These are phyloP conservation scores for Aureobasidium sp. DNA, from an alignment of 2,329 filamentous ascomycete genomes.

Conservation along the genomic window DNA sequence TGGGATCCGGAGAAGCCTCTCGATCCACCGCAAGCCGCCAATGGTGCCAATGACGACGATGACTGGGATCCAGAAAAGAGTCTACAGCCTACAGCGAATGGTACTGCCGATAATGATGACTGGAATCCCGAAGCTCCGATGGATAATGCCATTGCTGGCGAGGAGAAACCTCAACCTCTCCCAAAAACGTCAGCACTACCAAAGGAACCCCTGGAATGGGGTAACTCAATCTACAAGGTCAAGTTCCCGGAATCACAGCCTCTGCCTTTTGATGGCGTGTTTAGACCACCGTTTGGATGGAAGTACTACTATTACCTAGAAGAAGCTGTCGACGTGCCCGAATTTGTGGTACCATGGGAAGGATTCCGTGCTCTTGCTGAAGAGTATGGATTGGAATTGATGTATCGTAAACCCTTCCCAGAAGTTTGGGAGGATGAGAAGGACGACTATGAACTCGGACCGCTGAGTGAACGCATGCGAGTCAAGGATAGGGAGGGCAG, in stretches of 20 bases:
- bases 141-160: constrained; percentile 24
- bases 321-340: constrained; percentile 92
- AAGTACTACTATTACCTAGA: constrained; percentile 96
- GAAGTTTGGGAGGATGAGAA: constrained; percentile 92
- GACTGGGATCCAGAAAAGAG: constrained; percentile 36
- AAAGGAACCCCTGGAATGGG: constrained; percentile 62
- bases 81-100: constrained; percentile 29
- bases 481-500: constrained; percentile 64
- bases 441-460: constrained; percentile 70
- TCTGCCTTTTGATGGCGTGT: constrained; percentile 70
- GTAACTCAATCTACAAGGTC: constrained; percentile 87
- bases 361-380: constrained; percentile 92
- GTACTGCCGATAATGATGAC: constrained; percentile 16
- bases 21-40: constrained; percentile 17
- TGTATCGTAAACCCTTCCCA: constrained; percentile 84
- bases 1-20: constrained; percentile 25
- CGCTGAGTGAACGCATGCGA: constrained; percentile 90
- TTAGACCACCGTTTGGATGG: constrained; percentile 93
- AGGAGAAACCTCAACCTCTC: constrained; percentile 14
- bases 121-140: constrained; percentile 28
- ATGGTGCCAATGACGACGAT: constrained; percentile 23
- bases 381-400: constrained; percentile 91
- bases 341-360: constrained; percentile 98
- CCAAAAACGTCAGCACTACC: constrained; percentile 27
- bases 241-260: constrained; percentile 64